Conservation (phyloP, 768 basidiomycete species). For the Suillus brevipes region DNA sequence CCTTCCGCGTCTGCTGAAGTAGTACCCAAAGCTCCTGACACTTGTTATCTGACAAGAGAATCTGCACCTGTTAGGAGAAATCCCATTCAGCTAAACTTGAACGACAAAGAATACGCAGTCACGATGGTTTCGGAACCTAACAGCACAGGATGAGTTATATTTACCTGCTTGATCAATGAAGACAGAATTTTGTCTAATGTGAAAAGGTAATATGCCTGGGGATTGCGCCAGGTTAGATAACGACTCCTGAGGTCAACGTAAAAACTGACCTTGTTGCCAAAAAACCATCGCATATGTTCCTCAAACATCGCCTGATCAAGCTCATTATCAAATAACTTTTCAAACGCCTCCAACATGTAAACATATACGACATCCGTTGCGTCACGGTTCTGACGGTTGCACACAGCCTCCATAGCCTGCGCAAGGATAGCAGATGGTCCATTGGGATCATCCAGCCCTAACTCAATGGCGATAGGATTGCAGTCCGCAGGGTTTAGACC, state of each 20-base stretch:
- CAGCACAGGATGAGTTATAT: conserved; percentile 17
- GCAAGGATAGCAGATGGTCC: conserved; percentile 65
- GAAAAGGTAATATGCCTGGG: conserved; percentile 86
- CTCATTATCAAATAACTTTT: conserved; percentile 92
- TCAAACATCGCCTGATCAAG: conserved; percentile 91
- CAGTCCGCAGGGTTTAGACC: conserved; percentile 65
- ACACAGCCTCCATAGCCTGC: conserved; percentile 61
- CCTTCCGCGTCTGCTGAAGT: conserved; percentile 61
- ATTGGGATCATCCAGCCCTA: conserved; percentile 84
- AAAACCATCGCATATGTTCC: conserved; percentile 94
- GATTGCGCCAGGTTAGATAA: conserved; percentile 29
- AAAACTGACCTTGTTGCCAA: conserved; percentile 72
- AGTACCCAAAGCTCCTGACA: conserved; percentile 84
- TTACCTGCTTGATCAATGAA: conserved; percentile 88
- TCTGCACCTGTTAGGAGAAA: conserved; percentile 68
- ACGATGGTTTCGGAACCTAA: not conserved
- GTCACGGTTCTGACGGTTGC: conserved; percentile 44
- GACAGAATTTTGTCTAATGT: conserved; percentile 92
- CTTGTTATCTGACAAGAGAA: conserved; percentile 78
- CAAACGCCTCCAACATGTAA: conserved; percentile 87
- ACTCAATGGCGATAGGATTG: conserved; percentile 79
- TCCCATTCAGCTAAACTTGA: conserved; percentile 2
- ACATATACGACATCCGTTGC: conserved; percentile 75
- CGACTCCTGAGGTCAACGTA: not conserved
- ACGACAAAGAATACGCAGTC: not conserved